phyloP scores from a whole-genome alignment of 768 basidiomycete genomes.

The Psilocybe tampanensis region DNA sequence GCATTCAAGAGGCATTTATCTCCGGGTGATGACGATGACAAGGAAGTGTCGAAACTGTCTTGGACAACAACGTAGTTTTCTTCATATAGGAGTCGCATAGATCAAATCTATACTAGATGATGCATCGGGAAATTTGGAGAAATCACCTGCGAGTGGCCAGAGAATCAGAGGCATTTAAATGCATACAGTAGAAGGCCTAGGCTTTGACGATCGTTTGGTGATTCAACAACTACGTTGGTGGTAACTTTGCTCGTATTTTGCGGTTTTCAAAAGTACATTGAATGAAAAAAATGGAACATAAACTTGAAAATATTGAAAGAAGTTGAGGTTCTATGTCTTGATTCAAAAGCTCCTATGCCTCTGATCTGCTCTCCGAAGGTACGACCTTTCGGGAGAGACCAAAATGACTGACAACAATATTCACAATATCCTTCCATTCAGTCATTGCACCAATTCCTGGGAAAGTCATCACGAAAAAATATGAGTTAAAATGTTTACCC shows the following conservation, averaged over 20 bases:
- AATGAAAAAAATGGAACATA: too few relatives aligned
- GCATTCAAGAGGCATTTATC: neutral
- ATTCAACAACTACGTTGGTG: too few relatives aligned
- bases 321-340: too few relatives aligned
- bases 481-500: neutral
- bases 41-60: neutral
- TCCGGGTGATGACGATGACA: neutral
- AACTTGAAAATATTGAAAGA: too few relatives aligned
- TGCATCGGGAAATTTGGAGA: neutral
- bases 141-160: neutral
- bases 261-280: too few relatives aligned
- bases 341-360: neutral
- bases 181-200: too few relatives aligned
- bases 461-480: constrained; percentile 1
- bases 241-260: too few relatives aligned
- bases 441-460: constrained; percentile 93
- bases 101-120: neutral
- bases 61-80: neutral
- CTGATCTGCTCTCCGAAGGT: neutral
- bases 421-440: constrained; percentile 90
- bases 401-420: constrained; percentile 65
- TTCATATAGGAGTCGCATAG: too few relatives aligned
- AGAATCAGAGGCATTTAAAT: neutral
- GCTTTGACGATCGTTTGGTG: neutral
- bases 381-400: constrained; percentile 22